Evolutionary conservation across 148 eudicot species (phyloP), one percentile per base, ranked within the genome.

Genomic region (Suaeda aralocaspica): DNA sequence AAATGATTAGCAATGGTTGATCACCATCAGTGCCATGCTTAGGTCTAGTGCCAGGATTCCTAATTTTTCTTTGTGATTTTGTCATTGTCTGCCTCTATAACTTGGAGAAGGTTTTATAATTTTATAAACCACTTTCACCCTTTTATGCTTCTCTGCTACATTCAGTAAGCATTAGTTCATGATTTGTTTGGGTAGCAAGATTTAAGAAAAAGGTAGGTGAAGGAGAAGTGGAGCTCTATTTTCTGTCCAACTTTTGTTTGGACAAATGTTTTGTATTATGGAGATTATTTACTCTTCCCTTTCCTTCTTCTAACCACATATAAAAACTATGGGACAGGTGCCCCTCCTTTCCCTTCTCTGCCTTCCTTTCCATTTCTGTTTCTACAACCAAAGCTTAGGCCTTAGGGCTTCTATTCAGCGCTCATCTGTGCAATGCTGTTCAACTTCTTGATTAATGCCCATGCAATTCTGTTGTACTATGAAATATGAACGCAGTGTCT

Each of bases 111-210:
- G 6, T 3, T 16, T 9, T 22, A 16, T 18, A 21, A 2, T 3
- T 16, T 9, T 22, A 16, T 18, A 21, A 2, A 24, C 42, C 29
- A 45, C 21, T 48, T 48, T 71, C 36, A 30, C 24, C 34, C 19
- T 44, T 56, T 25, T 69, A 26, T 30, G 63, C 46, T 59, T 18
- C n/a, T 31, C 13, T 67, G 19, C 55, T 24, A 15, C 34, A 42
- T 49, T 34, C 69, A 41, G 61, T 62, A 28, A 59, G 41, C 49
- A 13, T 59, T 39, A 21, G 31, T n/a, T n/a, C n/a, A n/a, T n/a
- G n/a, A n/a, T n/a, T n/a, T n/a, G n/a, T n/a, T n/a, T n/a, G n/a
- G n/a, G n/a, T n/a, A n/a, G n/a, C n/a, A n/a, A n/a, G n/a, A n/a
- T n/a, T n/a, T n/a, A n/a, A n/a, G n/a, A n/a, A n/a, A n/a, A n/a